These are phyloP conservation scores for Epichloe scottii DNA, from an alignment of 2,329 filamentous ascomycete genomes.

Conservation along the genomic window DNA sequence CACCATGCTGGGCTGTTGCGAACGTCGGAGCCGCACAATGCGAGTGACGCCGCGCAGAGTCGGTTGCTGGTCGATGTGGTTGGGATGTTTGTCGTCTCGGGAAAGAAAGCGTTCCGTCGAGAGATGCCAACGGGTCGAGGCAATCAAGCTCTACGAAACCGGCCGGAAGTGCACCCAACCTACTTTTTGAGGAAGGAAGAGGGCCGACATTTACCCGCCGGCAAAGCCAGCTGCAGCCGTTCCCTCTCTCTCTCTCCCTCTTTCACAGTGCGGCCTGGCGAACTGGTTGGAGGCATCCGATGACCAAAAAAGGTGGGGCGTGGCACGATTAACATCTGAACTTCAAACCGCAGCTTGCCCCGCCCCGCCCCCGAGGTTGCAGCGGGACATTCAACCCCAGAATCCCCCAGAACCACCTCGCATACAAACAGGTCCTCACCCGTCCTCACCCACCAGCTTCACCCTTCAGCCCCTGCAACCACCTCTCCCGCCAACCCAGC, in stretches of 20 bases:
- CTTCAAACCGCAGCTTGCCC: neutral
- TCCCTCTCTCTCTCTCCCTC: too few relatives aligned
- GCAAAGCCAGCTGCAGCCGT: neutral
- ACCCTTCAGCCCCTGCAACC: neutral
- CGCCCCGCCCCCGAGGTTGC: neutral
- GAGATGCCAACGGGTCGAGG: neutral
- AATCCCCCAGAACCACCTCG: neutral
- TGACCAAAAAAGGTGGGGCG: too few relatives aligned
- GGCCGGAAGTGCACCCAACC: neutral
- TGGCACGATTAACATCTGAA: too few relatives aligned
- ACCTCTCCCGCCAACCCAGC: neutral
- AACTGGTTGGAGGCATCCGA: too few relatives aligned
- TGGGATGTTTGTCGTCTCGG: neutral
- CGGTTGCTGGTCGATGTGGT: neutral
- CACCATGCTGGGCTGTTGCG: constrained; percentile 6
- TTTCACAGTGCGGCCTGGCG: too few relatives aligned
- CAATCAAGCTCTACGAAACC: neutral
- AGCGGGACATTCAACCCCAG: neutral
- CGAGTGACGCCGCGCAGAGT: constrained; percentile 6
- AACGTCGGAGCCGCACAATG: constrained; percentile 7
- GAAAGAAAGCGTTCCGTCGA: neutral
- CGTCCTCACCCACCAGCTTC: neutral
- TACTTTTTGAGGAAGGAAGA: neutral
- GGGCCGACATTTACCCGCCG: constrained; percentile 9
- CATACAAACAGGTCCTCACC: too few relatives aligned